phyloP scores from a whole-genome alignment of 2,329 filamentous ascomycete species.

The Delphinella strobiligena region DNA sequence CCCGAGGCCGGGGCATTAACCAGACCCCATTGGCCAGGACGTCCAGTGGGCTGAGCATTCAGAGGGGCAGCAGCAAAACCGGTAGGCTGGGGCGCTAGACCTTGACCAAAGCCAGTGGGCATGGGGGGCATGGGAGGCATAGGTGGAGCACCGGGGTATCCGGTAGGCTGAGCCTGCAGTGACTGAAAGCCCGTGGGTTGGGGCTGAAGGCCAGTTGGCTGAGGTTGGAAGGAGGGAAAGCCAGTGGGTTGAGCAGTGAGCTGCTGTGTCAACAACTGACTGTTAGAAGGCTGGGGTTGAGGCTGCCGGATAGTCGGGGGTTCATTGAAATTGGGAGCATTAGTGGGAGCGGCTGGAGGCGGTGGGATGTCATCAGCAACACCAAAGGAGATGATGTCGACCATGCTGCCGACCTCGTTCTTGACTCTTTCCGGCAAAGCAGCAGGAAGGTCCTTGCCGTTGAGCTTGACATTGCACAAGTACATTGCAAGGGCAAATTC shows the following conservation, averaged over 20 bases:
- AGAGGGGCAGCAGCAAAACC: conserved; percentile 52
- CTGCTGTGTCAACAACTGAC: conserved; percentile 44
- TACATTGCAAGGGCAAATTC: conserved; percentile 99
- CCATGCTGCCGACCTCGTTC: conserved; percentile 99
- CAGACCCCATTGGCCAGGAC: conserved; percentile 93
- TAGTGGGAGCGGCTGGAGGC: conserved; percentile 43
- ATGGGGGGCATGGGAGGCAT: conserved; percentile 74
- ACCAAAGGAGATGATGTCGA: conserved; percentile 96
- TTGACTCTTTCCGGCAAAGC: conserved; percentile 71
- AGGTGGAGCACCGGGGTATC: conserved; percentile 67
- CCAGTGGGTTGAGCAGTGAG: conserved; percentile 44
- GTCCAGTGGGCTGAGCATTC: conserved; percentile 87
- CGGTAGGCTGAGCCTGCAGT: conserved; percentile 59
- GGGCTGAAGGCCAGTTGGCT: conserved; percentile 53
- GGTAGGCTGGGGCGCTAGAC: conserved; percentile 48
- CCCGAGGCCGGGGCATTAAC: conserved; percentile 87
- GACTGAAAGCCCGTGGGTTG: conserved; percentile 40
- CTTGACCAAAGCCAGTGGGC: conserved; percentile 62
- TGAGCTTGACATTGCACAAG: conserved; percentile 85
- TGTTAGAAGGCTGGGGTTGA: conserved; percentile 52
- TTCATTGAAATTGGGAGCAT: conserved; percentile 59
- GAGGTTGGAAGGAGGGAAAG: conserved; percentile 14
- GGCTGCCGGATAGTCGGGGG: conserved; percentile 40
- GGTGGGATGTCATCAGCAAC: conserved; percentile 55
- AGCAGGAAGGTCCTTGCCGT: conserved; percentile 67